Percentiles rank a stretch among this genome's conserved stretches.
Evolutionary conservation across 73 alveolate genomes (phyloP).

Genomic region (Tetrahymena elliotti): DNA sequence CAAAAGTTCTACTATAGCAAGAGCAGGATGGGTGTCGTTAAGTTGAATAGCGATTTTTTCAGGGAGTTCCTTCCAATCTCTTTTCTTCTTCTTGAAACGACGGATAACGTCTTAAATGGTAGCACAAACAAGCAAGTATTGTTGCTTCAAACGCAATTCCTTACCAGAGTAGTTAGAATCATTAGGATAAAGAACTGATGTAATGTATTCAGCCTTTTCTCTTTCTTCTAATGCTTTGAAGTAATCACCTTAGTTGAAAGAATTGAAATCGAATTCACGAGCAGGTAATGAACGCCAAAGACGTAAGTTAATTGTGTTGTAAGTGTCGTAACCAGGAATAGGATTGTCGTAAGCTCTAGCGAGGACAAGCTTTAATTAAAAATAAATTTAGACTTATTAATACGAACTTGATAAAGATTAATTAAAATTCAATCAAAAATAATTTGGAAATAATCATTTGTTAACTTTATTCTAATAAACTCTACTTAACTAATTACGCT

Average conservation of each 20-base stretch:
- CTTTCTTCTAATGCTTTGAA: conserved; percentile 67
- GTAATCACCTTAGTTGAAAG: conserved; percentile 83
- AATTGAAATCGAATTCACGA: conserved; percentile 81
- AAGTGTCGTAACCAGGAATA: conserved; percentile 97
- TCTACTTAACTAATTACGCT: no score
- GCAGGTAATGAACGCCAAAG: conserved; percentile 90
- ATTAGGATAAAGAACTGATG: conserved; percentile 61
- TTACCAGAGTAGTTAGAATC: conserved; percentile 89
- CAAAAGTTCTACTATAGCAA: conserved; percentile 75
- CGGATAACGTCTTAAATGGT: conserved; percentile 41
- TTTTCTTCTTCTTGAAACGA: conserved; percentile 29
- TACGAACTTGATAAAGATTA: no score
- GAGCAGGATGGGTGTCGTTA: conserved; percentile 92
- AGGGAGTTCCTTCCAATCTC: conserved; percentile 52
- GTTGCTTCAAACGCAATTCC: conserved; percentile 96
- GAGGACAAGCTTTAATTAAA: conserved; percentile 45
- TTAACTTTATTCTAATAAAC: neutral
- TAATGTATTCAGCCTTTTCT: conserved; percentile 44
- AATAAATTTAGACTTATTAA: neutral
- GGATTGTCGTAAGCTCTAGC: conserved; percentile 99
- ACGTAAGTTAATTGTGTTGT: conserved; percentile 92
- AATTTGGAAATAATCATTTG: neutral
- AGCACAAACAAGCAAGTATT: conserved; percentile 76
- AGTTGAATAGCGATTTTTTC: conserved; percentile 62
- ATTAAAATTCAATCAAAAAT: no score